Percentiles rank a stretch among this genome's conserved stretches.
Evolutionary conservation across 306 rosid species (phyloP).

Genomic region (Erythrophleum fordii): DNA sequence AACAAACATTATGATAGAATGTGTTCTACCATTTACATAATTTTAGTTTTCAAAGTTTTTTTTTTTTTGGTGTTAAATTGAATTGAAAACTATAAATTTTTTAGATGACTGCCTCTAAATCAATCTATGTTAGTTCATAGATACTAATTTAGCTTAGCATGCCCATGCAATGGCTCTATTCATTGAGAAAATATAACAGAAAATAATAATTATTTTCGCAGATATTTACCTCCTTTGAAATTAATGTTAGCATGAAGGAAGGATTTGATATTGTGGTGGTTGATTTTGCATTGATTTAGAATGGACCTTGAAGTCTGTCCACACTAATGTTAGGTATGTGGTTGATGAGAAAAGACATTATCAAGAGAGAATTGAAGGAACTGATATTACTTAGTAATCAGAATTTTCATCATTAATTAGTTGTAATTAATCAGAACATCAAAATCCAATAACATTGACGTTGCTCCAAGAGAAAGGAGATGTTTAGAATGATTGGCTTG

Average conservation of each 20-base stretch:
- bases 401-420: conserved; percentile 21
- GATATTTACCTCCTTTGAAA: background rate
- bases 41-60: no score
- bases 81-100: no score
- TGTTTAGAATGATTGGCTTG: conserved; percentile 3
- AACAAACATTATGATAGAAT: no score
- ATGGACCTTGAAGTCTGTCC: background rate
- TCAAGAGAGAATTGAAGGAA: background rate
- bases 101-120: no score
- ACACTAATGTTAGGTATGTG: background rate
- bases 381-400: background rate
- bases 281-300: background rate
- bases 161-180: no score
- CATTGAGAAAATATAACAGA: background rate
- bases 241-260: background rate
- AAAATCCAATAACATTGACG: background rate
- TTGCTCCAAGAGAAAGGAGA: background rate
- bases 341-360: conserved; percentile 1
- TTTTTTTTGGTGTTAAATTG: no score
- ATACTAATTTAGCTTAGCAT: no score
- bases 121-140: no score
- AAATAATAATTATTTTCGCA: background rate
- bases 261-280: conserved; percentile 18
- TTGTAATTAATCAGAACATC: conserved; percentile 1
- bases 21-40: no score